These are phyloP conservation scores for Sclerotinia nivalis DNA, from an alignment of 2,329 filamentous ascomycete species.

Conservation along the genomic window DNA sequence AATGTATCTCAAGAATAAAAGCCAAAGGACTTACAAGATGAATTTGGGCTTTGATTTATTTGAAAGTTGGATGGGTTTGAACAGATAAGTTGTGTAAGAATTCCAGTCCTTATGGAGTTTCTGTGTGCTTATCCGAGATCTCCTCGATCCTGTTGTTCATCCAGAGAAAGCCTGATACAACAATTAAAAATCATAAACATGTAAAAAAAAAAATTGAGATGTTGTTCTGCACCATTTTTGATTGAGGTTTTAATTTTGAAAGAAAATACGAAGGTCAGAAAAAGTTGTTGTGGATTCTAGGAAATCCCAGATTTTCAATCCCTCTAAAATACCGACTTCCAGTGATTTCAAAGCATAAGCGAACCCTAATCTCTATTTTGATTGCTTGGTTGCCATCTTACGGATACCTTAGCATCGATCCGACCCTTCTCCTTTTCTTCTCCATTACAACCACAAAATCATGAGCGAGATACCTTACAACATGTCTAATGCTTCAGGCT, in stretches of 20 bases:
- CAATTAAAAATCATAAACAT: neutral
- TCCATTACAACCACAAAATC: neutral
- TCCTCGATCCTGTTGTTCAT: neutral
- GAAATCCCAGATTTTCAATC: neutral
- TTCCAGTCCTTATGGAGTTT: neutral
- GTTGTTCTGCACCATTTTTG: neutral
- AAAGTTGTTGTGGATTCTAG: neutral
- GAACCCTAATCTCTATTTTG: neutral
- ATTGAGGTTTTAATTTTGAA: neutral
- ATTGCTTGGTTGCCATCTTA: neutral
- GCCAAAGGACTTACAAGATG: neutral
- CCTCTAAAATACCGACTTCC: neutral
- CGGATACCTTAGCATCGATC: neutral
- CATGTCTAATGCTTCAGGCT: neutral
- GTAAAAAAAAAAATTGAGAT: neutral
- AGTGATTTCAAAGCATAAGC: neutral
- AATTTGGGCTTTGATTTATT: neutral
- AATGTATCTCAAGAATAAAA: neutral
- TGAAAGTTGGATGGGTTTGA: neutral
- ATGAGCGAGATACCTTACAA: neutral
- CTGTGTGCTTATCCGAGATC: neutral
- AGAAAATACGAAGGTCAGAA: neutral
- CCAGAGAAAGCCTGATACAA: neutral
- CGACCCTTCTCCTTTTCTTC: neutral
- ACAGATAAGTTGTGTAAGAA: neutral